Evolutionary conservation across 495 filamentous ascomycete genomes (phyloP), one percentile per base, ranked within the genome.

Genomic region (Penicillium canariense): DNA sequence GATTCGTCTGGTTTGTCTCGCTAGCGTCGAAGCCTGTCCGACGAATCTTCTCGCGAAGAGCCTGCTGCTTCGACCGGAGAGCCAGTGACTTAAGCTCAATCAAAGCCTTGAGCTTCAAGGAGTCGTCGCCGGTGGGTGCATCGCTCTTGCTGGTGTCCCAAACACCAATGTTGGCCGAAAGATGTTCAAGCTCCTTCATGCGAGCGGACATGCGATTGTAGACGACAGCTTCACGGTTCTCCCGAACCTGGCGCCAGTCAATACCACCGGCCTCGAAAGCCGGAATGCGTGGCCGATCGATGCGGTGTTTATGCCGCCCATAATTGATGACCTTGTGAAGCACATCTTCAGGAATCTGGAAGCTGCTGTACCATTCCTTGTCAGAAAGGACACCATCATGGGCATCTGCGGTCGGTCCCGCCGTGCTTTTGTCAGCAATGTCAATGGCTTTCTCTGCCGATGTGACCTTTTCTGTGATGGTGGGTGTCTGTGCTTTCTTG

Each of bases 11-110:
- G n/a, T 42, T 42, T 25, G 39, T 31, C 39, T 46, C 40, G 59
- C 96, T 90, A 50, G 91, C 92, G 58, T 94, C 86, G 66, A 96
- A 84, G 85, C 96, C 93, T 59, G 93, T 87, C 30, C 86, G 84
- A 36, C 89, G 87, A 61, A 97, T 86, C 59, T 86, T 86, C 61
- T 95, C 89, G 54, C 95, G 85, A 62, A 97, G 71, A 10, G 82
- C 81, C 40, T 90, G 84, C 65, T 97, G 94, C 71, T 94, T 96
- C 0, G 84, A 84, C 49, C 96, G 82, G 1, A 96, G 76, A 38
- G 82, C 84, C 12, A 97, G 79, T 66, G 85, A 84, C 76, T 96
- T 97, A 67, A 91, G 87, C 73, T 98, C 94, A 46, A 97, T 96
- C 56, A 96, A 74, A 35, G 91, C 89, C 71, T 90, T 91, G 22